Evolutionary conservation across 225 moss, liverwort and hornwort genomes (phyloP).

Genomic region (Straminergon stramineum): DNA sequence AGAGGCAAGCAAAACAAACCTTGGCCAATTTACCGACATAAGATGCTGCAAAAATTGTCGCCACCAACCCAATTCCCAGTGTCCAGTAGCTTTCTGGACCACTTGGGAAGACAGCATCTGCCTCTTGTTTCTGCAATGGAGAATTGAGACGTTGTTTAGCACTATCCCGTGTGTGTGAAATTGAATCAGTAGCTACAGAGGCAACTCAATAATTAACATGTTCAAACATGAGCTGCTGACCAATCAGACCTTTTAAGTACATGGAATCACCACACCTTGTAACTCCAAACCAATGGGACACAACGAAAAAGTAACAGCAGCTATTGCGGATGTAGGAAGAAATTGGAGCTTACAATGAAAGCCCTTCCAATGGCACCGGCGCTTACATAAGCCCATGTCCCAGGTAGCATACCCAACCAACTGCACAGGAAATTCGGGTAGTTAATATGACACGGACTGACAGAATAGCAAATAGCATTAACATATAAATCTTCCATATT

Average conservation of each 20-base stretch:
- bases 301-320: neutral
- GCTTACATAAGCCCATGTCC: conserved; percentile 97
- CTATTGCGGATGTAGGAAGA: neutral
- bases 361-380: conserved; percentile 87
- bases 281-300: neutral
- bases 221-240: neutral
- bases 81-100: conserved; percentile 79
- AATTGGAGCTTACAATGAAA: conserved; percentile 52
- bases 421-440: conserved; percentile 25
- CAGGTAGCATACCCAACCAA: conserved; percentile 98
- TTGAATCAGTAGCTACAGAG: neutral
- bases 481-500: neutral
- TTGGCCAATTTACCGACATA: conserved; percentile 85
- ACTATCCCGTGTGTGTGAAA: neutral
- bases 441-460: neutral
- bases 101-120: conserved; percentile 49
- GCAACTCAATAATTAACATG: neutral
- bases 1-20: conserved; percentile 21
- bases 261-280: neutral
- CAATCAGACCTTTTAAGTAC: neutral
- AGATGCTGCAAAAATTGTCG: conserved; percentile 76
- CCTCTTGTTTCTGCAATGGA: conserved; percentile 58
- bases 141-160: neutral
- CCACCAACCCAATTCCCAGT: conserved; percentile 77
- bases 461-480: neutral